Conservation (phyloP, 192 early-diverging fungal species). For the Backusella tuberculispora region DNA sequence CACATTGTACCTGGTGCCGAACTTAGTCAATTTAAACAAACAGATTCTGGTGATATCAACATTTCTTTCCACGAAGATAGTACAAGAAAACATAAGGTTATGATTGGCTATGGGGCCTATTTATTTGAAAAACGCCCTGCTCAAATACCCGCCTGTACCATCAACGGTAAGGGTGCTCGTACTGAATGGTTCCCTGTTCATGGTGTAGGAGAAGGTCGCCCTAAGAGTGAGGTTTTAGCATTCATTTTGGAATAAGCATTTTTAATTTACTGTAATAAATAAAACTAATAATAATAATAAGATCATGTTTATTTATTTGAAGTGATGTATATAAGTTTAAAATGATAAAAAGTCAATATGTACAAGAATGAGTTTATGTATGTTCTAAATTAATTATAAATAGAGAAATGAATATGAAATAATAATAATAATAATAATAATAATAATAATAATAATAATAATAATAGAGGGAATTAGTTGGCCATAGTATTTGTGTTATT, state of each 20-base stretch:
- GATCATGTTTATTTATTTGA: background rate
- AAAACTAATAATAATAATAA: background rate
- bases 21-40: constrained; percentile 11
- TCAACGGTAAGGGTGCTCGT: background rate
- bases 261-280: background rate
- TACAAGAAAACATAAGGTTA: constrained; percentile 14
- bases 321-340: background rate
- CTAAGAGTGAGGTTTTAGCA: constrained; percentile 17
- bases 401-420: background rate
- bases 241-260: constrained; percentile 8
- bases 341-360: constrained; percentile 9
- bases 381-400: constrained; percentile 1
- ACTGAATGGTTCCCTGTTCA: constrained; percentile 8
- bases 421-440: background rate
- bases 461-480: background rate
- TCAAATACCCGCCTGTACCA: background rate
- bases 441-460: background rate
- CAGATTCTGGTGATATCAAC: constrained; percentile 9
- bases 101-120: constrained; percentile 21
- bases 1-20: constrained; percentile 46
- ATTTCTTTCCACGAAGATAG: constrained; percentile 14
- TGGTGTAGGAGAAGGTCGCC: constrained; percentile 27
- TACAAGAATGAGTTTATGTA: constrained; percentile 1
- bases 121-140: background rate
- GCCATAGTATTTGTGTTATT: background rate